A percentile compares a stretch with the other conserved stretches of the same genome.
Evolutionary conservation across 225 moss, liverwort and hornwort species (phyloP).

Genomic region (Ulota crispa): DNA sequence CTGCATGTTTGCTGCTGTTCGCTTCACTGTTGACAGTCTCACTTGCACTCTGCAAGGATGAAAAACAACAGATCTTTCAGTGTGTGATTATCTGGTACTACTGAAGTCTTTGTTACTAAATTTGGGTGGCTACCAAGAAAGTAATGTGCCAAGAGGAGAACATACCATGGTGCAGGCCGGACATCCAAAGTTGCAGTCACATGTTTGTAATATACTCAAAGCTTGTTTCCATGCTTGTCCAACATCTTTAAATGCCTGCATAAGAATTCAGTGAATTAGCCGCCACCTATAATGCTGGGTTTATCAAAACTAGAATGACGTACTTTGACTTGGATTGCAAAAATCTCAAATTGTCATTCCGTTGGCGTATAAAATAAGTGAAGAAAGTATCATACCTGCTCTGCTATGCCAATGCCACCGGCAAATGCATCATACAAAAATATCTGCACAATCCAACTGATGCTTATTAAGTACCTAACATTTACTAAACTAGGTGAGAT

Average conservation of each 20-base stretch:
- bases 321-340: background rate
- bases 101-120: background rate
- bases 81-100: background rate
- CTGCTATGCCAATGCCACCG: constrained; percentile 62
- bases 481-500: background rate
- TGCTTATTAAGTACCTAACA: background rate
- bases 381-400: constrained; percentile 39
- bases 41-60: constrained; percentile 39
- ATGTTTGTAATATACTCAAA: constrained; percentile 43
- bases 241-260: constrained; percentile 52
- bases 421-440: constrained; percentile 65
- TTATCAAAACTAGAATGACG: background rate
- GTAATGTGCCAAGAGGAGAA: background rate
- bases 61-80: constrained; percentile 1
- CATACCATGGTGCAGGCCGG: constrained; percentile 61
- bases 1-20: constrained; percentile 57
- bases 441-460: constrained; percentile 45
- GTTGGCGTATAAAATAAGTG: background rate
- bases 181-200: constrained; percentile 62
- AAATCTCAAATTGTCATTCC: background rate
- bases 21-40: constrained; percentile 36
- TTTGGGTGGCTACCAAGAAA: background rate
- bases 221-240: constrained; percentile 54
- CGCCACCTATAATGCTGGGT: background rate
- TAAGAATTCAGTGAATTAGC: background rate